Conservation (phyloP, 192 early-diverging fungal species). For the Dissophora ornata region DNA sequence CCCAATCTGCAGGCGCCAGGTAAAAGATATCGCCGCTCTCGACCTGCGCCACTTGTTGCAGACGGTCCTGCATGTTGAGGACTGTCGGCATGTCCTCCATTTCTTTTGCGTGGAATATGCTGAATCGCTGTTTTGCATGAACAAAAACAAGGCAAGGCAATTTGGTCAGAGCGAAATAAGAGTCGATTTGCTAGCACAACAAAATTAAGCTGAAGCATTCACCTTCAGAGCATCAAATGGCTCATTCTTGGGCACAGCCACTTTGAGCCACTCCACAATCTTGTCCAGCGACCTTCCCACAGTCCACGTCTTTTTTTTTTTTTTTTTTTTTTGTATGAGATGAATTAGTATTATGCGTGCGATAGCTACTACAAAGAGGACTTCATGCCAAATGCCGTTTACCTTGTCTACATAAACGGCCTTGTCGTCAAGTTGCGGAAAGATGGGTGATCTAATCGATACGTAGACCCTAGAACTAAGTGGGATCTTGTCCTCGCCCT, state of each 20-base stretch:
- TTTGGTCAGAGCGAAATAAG: too few species aligned
- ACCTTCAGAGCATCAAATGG: conserved; percentile 47
- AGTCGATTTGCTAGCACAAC: too few species aligned
- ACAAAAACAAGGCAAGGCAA: too few species aligned
- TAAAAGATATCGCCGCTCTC: conserved; percentile 41
- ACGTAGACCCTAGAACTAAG: conserved; percentile 34
- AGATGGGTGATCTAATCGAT: conserved; percentile 24
- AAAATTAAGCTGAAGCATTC: too few species aligned
- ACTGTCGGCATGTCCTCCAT: conserved; percentile 7
- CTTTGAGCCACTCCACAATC: conserved; percentile 37
- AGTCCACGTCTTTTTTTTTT: conserved; percentile 42
- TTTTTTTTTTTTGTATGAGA: not conserved
- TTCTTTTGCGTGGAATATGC: conserved; percentile 42
- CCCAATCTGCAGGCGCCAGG: conserved; percentile 34
- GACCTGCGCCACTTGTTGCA: conserved; percentile 13
- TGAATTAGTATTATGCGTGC: too few species aligned
- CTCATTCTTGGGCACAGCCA: conserved; percentile 21
- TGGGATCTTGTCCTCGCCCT: conserved; percentile 49
- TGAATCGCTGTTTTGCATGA: conserved; percentile 31
- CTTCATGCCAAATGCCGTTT: not conserved
- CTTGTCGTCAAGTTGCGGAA: conserved; percentile 28
- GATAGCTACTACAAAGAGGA: too few species aligned
- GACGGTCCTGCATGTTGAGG: conserved; percentile 26
- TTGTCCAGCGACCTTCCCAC: conserved; percentile 38
- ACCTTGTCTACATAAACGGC: conserved; percentile 42